Conservation (phyloP, 768 basidiomycete genomes). For the Boletus patriciae region DNA sequence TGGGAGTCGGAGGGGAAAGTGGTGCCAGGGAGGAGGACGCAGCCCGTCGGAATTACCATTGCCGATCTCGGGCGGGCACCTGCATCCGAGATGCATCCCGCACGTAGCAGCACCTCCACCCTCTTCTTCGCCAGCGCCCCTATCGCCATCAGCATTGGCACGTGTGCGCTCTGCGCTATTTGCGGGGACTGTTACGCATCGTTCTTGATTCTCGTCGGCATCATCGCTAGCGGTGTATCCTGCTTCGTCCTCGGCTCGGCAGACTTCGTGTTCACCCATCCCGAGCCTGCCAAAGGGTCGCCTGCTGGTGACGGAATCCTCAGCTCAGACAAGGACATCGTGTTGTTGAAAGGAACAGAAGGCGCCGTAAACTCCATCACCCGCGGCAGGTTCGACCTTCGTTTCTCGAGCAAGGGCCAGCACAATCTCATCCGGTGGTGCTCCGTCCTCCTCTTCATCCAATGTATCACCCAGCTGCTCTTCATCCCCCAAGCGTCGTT, state of each 20-base stretch:
- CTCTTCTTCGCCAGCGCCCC: conserved; percentile 19
- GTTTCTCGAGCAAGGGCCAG: conserved; percentile 14
- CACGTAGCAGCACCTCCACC: neutral
- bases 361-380: conserved; percentile 31
- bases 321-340: conserved; percentile 15
- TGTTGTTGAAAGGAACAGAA: conserved; percentile 31
- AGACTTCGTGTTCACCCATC: conserved; percentile 21
- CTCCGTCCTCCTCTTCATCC: conserved; percentile 22
- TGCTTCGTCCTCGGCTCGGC: conserved; percentile 27
- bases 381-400: conserved; percentile 27
- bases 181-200: conserved; percentile 29
- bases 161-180: conserved; percentile 20
- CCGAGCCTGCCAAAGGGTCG: conserved; percentile 24
- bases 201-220: conserved; percentile 30
- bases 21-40: conserved; percentile 11
- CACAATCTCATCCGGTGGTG: conserved; percentile 18
- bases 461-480: conserved; percentile 30
- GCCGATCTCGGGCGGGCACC: conserved; percentile 12
- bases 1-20: conserved; percentile 9
- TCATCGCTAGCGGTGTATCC: conserved; percentile 31
- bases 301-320: conserved; percentile 35
- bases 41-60: conserved; percentile 8
- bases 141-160: conserved; percentile 21
- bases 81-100: conserved; percentile 4
- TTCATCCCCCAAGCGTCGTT: conserved; percentile 29